A percentile compares a stretch with the other conserved stretches of the same genome.
Conservation (phyloP, 805 yeast species). For the Lachancea waltii region DNA sequence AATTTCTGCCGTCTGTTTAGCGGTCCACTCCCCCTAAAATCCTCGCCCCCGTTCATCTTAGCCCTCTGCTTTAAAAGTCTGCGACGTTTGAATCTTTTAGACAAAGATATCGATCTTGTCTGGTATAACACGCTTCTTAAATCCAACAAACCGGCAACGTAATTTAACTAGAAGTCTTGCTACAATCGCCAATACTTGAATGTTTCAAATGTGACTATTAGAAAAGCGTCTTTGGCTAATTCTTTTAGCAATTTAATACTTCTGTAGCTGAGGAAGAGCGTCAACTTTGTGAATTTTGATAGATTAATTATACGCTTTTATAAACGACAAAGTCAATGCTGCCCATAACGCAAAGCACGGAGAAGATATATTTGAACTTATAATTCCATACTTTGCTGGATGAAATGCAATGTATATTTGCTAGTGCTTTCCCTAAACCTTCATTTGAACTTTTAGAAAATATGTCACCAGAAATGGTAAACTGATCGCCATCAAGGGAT, state of each 20-base stretch:
- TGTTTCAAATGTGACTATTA: not conserved
- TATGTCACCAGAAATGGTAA: constrained; percentile 54
- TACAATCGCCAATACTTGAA: not conserved
- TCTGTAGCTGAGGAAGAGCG: not conserved
- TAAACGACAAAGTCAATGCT: not conserved
- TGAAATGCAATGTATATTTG: too few relatives aligned
- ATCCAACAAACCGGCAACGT: constrained; percentile 22
- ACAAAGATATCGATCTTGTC: constrained; percentile 16
- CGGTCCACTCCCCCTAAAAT: constrained; percentile 3
- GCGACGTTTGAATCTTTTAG: constrained; percentile 16
- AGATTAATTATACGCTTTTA: not conserved
- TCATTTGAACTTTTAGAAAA: constrained; percentile 31
- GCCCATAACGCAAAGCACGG: too few relatives aligned
- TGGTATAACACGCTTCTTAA: constrained; percentile 11
- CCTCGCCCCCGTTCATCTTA: constrained; percentile 7
- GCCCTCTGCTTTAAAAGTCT: constrained; percentile 10
- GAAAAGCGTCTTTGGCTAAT: too few relatives aligned
- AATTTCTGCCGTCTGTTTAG: constrained; percentile 40
- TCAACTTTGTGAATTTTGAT: not conserved
- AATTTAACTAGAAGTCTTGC: too few relatives aligned
- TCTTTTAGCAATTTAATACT: too few relatives aligned
- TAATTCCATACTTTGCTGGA: too few relatives aligned
- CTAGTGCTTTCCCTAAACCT: constrained; percentile 13
- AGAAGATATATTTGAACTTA: too few relatives aligned
- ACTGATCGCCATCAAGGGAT: constrained; percentile 57